These are phyloP conservation scores for Marasmius fiardii DNA, from an alignment of 1,284 basidiomycete genomes.

Conservation along the genomic window DNA sequence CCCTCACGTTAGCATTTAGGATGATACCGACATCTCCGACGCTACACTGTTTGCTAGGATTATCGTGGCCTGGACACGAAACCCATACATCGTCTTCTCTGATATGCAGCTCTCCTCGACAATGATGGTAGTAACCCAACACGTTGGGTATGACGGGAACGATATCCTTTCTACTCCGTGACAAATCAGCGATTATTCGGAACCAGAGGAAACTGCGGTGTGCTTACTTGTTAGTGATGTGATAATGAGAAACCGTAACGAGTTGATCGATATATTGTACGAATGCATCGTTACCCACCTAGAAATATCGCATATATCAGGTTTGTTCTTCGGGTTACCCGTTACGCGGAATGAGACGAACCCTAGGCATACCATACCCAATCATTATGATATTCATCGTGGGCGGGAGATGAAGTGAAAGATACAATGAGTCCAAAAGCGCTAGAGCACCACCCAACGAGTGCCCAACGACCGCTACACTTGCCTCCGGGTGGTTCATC, in stretches of 20 bases:
- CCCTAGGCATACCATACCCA: not conserved
- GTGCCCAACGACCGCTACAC: not conserved
- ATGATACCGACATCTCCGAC: not conserved
- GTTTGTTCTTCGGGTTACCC: not conserved
- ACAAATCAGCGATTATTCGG: not conserved
- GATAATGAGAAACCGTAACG: not conserved
- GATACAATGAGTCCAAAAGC: not conserved
- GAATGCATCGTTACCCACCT: slow-evolving; percentile 12
- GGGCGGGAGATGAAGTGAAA: not conserved
- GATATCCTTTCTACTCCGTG: not conserved
- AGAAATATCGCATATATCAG: not conserved
- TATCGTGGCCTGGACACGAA: not conserved
- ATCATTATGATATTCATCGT: not conserved
- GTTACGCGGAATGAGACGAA: not conserved
- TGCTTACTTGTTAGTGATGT: not conserved
- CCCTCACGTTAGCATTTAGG: not conserved
- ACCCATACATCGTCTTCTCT: not conserved
- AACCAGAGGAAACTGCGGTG: not conserved
- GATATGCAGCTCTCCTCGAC: not conserved
- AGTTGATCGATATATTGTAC: slow-evolving; percentile 8
- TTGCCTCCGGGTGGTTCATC: not conserved
- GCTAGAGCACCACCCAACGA: not conserved
- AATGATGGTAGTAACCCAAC: not conserved
- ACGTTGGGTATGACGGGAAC: not conserved
- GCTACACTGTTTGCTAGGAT: not conserved